Percentiles rank a stretch among this genome's conserved stretches.
Evolutionary conservation across 345 rosid genomes (phyloP).

Genomic region (Hirschfeldia incana): DNA sequence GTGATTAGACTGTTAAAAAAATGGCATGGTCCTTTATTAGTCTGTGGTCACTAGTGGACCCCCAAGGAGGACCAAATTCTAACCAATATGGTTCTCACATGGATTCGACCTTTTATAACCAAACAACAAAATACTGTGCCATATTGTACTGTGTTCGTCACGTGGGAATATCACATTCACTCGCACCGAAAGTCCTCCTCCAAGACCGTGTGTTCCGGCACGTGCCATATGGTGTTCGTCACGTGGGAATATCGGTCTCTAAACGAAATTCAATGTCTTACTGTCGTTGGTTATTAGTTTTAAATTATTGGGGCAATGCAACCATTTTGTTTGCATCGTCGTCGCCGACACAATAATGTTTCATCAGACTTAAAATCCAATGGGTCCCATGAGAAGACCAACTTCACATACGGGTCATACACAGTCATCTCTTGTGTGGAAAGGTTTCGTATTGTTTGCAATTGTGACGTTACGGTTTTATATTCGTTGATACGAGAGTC

Average conservation of each 20-base stretch:
- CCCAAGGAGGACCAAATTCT: constrained; percentile 33
- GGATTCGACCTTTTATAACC: neutral
- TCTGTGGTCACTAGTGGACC: constrained; percentile 23
- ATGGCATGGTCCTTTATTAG: neutral
- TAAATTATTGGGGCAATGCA: constrained; percentile 10
- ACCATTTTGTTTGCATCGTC: constrained; percentile 14
- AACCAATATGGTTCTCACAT: constrained; percentile 32
- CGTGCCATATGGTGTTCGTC: constrained; percentile 15
- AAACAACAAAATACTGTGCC: neutral
- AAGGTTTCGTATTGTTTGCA: neutral
- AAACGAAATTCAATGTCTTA: neutral
- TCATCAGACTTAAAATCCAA: neutral
- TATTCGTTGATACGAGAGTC: neutral
- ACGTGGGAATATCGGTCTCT: neutral
- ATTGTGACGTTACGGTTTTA: neutral
- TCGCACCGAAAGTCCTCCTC: constrained; percentile 11
- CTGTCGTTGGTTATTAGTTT: neutral
- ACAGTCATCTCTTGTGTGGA: constrained; percentile 2
- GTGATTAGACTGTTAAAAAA: constrained; percentile 33
- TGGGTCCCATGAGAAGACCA: constrained; percentile 4
- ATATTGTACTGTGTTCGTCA: too few relatives aligned
- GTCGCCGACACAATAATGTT: constrained; percentile 12
- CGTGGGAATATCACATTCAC: neutral
- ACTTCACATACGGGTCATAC: neutral
- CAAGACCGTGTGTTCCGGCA: neutral